Evolutionary conservation across 306 rosid species (phyloP).

Genomic region (Lagenaria siceraria): DNA sequence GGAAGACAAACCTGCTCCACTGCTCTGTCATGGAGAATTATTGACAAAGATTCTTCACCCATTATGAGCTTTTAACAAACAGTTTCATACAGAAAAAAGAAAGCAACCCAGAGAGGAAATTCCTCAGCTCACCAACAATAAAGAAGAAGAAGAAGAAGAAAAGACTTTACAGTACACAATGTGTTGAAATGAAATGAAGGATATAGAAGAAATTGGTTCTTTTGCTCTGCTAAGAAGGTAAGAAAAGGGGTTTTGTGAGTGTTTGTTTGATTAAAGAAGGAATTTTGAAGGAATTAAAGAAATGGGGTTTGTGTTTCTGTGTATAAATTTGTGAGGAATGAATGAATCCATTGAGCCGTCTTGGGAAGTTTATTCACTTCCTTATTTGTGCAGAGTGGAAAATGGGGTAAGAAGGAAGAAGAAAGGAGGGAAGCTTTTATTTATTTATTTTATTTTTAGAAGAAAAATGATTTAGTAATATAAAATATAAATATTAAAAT

Average conservation of each 20-base stretch:
- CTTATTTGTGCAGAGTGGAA: constrained; percentile 1
- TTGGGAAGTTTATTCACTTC: neutral
- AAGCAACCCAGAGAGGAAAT: constrained; percentile 8
- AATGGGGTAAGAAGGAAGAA: neutral
- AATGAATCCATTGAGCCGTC: neutral
- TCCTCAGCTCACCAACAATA: constrained; percentile 16
- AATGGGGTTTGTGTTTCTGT: neutral
- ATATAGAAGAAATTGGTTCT: constrained; percentile 5
- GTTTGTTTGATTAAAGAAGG: neutral
- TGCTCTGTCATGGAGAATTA: constrained; percentile 59
- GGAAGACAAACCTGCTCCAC: constrained; percentile 53
- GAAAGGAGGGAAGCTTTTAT: constrained; percentile 22
- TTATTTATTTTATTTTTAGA: neutral
- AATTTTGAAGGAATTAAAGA: neutral
- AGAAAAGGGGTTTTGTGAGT: neutral
- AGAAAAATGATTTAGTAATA: no score
- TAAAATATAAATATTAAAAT: constrained; percentile 6
- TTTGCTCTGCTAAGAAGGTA: neutral
- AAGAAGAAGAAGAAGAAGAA: neutral
- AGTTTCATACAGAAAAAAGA: constrained; percentile 21
- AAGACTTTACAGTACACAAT: constrained; percentile 22
- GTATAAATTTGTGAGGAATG: neutral
- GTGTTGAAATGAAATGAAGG: constrained; percentile 16
- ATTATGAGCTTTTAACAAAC: constrained; percentile 24
- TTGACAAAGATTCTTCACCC: constrained; percentile 38